Evolutionary conservation across 2,329 filamentous ascomycete species (phyloP), one percentile per base, ranked within the genome.

Genomic region (Aureobasidium subglaciale): DNA sequence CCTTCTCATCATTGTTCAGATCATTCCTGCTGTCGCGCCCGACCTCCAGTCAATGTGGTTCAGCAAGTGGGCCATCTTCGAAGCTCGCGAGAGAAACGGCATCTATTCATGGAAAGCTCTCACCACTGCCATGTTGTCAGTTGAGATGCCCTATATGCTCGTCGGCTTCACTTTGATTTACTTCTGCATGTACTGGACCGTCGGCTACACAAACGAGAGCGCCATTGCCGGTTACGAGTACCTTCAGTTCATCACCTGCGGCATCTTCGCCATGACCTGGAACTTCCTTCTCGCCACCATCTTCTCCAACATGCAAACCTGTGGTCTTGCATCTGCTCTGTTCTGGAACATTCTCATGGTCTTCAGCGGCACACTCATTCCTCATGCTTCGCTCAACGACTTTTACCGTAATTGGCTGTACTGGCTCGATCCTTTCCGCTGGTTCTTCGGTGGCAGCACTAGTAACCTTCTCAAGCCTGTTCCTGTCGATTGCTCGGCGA

Each of bases 81-180:
- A 82, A 67, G 76, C 73, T 6, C 78, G 78, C 49, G 78, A 87
- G 87, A 63, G 76, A 80, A 0, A 58, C 25, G 56, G 48, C 5
- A 58, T 54, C 41, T 89, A 88, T 70, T 86, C 82, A 0, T 89
- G 85, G 85, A 76, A 81, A 60, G 83, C 77, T 1, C 88, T 89
- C 66, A 78, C 88, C 66, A 70, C 84, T 1, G 79, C 83, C 63
- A 86, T 87, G 63, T 78, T 88, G 46, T 48, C 85, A 2, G 83
- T 86, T 45, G 86, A 89, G 67, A 74, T 88, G 1, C 84, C 85
- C 0, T 88, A 75, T 68, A 75, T 79, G 45, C 73, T 81, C 13
- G 54, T 87, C 7, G 80, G 81, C 1, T 81, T 77, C 13, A 70
- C 86, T 22, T 64, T 87, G 6, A 78, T 82, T 61, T 88, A 76